phyloP scores from a whole-genome alignment of 2,329 filamentous ascomycete genomes.

The Metarhizium robertsii region DNA sequence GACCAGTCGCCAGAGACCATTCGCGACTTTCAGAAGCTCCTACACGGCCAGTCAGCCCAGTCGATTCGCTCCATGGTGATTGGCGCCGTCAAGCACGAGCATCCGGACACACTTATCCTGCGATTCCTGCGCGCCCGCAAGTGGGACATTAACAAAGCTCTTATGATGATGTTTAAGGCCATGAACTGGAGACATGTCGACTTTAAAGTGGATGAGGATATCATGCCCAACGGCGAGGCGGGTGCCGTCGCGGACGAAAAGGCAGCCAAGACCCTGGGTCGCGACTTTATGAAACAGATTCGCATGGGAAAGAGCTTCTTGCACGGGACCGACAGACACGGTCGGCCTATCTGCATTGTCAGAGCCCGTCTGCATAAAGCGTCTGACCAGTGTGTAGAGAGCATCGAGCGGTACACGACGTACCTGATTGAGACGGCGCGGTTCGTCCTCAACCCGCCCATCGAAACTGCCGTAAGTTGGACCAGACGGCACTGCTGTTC shows the following conservation, averaged over 20 bases:
- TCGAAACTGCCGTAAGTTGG: too few species aligned
- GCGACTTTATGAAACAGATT: conserved; percentile 76
- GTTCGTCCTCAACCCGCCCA: conserved; percentile 65
- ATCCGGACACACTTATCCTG: conserved; percentile 79
- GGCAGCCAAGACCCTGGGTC: conserved; percentile 53
- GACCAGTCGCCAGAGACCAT: not conserved
- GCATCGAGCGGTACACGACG: conserved; percentile 81
- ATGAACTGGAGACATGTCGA: too few species aligned
- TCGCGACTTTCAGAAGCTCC: conserved; percentile 1
- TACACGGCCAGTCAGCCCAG: not conserved
- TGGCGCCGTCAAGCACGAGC: conserved; percentile 60
- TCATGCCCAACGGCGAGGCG: too few species aligned
- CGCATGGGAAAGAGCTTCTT: conserved; percentile 89
- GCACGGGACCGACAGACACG: conserved; percentile 59
- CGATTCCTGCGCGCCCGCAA: conserved; percentile 60
- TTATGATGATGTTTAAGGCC: too few species aligned
- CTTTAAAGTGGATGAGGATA: too few species aligned
- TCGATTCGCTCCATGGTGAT: not conserved
- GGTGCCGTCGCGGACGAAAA: conserved; percentile 29
- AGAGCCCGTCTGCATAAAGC: conserved; percentile 60
- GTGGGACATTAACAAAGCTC: too few species aligned
- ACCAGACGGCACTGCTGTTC: too few species aligned
- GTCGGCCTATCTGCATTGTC: too few species aligned
- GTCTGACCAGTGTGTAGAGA: conserved; percentile 73
- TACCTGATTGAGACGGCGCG: conserved; percentile 92